Evolutionary conservation across 805 yeast species (phyloP).

Genomic region (Helenozyma baotianmanensis): DNA sequence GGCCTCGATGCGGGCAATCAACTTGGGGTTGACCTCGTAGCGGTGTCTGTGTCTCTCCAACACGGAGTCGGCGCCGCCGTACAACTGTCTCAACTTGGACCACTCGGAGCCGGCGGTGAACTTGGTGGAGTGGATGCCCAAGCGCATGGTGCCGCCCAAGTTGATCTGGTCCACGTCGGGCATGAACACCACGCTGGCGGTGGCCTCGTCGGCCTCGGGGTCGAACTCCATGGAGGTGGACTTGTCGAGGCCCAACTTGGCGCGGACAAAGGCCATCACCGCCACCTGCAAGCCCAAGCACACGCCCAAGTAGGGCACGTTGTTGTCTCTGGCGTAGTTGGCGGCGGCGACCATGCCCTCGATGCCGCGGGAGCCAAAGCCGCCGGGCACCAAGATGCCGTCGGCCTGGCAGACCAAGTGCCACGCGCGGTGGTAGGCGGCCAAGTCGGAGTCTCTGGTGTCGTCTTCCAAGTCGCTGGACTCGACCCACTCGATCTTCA

Average conservation of each 20-base stretch:
- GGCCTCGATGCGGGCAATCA: constrained; percentile 64
- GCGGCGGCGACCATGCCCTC: constrained; percentile 98
- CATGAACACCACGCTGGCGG: constrained; percentile 88
- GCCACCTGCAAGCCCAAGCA: constrained; percentile 98
- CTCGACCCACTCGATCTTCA: constrained; percentile 94
- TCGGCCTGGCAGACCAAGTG: constrained; percentile 87
- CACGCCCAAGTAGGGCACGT: constrained; percentile 92
- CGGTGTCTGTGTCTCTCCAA: constrained; percentile 98
- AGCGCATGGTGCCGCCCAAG: constrained; percentile 98
- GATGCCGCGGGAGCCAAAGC: constrained; percentile 94
- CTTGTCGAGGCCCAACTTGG: constrained; percentile 60
- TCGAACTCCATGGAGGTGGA: constrained; percentile 84
- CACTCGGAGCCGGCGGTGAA: constrained; percentile 66
- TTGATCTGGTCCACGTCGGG: constrained; percentile 95
- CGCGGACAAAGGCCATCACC: constrained; percentile 86
- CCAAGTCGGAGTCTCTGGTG: constrained; percentile 57
- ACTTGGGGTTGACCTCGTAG: constrained; percentile 90
- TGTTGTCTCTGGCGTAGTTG: constrained; percentile 95
- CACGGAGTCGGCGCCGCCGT: constrained; percentile 65
- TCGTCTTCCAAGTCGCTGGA: constrained; percentile 83
- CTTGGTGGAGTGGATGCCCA: constrained; percentile 87
- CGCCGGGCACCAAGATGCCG: constrained; percentile 97
- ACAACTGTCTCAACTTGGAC: constrained; percentile 70
- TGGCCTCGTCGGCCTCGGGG: constrained; percentile 53
- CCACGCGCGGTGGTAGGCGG: constrained; percentile 93